Conservation (phyloP, 352 stramenopile species). For the Plasmopara halstedii region DNA sequence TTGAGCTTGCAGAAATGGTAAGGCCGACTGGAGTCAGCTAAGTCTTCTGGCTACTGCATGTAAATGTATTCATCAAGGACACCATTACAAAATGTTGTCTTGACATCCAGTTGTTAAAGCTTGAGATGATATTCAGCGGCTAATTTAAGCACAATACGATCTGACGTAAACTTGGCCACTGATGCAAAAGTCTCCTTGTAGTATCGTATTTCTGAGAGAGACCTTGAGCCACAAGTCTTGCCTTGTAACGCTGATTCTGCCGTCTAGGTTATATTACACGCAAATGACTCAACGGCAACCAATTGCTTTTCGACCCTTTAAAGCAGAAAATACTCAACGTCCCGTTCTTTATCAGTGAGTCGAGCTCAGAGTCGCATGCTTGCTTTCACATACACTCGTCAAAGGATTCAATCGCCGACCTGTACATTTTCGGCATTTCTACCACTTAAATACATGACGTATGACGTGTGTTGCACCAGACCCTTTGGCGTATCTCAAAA, state of each 20-base stretch:
- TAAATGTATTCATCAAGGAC: background rate
- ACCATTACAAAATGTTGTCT: background rate
- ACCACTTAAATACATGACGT: too few species aligned
- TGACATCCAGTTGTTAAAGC: background rate
- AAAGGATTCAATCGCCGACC: background rate
- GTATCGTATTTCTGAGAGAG: background rate
- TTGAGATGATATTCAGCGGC: background rate
- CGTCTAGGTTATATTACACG: background rate
- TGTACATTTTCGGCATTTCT: background rate
- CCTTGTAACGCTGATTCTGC: background rate
- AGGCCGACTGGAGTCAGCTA: background rate
- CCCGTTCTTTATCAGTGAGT: background rate
- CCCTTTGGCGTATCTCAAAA: too few species aligned
- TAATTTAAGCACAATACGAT: background rate
- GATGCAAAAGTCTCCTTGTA: background rate
- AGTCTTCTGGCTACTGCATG: background rate
- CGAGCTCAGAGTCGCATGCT: background rate
- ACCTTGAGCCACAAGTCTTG: background rate
- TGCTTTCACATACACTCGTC: background rate
- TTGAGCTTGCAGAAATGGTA: background rate
- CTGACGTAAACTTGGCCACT: background rate
- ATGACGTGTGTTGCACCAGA: too few species aligned
- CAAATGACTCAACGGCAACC: background rate
- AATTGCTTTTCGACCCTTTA: background rate
- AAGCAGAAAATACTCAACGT: background rate